phyloP scores from a whole-genome alignment of 2,329 filamentous ascomycete genomes.

The Botrytis squamosa region DNA sequence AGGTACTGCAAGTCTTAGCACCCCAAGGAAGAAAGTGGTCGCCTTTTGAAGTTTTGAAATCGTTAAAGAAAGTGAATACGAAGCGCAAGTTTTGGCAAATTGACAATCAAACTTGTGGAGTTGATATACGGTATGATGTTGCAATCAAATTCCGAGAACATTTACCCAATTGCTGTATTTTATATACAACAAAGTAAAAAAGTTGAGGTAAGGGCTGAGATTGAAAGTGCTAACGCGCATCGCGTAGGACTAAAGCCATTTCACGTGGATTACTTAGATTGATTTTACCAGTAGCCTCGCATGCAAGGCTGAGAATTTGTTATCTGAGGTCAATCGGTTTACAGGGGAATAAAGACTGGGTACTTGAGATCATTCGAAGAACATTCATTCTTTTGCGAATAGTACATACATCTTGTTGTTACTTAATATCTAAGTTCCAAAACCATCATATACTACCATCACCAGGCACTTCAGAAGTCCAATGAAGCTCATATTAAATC shows the following conservation, averaged over 20 bases:
- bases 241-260: constrained; percentile 19
- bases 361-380: not conserved
- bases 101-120: not conserved
- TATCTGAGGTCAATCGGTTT: not conserved
- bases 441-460: not conserved
- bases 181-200: not conserved
- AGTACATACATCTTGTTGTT: not conserved
- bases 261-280: constrained; percentile 14
- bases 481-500: not conserved
- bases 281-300: constrained; percentile 12
- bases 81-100: not conserved
- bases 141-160: not conserved
- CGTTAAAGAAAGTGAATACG: constrained; percentile 5
- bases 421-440: not conserved
- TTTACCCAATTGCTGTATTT: not conserved
- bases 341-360: not conserved
- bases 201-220: not conserved
- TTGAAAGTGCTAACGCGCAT: not conserved
- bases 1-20: constrained; percentile 3
- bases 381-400: not conserved
- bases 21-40: not conserved
- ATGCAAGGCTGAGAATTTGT: constrained; percentile 8
- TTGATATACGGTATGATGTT: not conserved
- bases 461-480: too few relatives aligned
- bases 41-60: not conserved